phyloP scores from a whole-genome alignment of 2,329 filamentous ascomycete species.

The Penicillium nordicum region DNA sequence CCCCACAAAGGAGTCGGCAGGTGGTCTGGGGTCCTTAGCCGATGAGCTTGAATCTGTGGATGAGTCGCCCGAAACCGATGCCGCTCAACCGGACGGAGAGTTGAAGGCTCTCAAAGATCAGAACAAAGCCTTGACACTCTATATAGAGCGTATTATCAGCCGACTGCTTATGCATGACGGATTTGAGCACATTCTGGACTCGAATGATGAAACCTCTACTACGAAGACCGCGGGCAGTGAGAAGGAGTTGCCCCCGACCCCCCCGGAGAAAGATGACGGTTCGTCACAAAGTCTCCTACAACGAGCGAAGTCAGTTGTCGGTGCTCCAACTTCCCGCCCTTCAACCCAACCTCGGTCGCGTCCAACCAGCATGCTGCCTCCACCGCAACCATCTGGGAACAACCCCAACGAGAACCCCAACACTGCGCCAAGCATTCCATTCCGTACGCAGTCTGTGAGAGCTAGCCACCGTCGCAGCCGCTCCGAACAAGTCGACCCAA shows the following conservation, averaged over 20 bases:
- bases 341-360: conserved; percentile 44
- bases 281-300: conserved; percentile 51
- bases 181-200: conserved; percentile 89
- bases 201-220: conserved; percentile 49
- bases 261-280: conserved; percentile 53
- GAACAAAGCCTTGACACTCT: conserved; percentile 94
- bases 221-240: conserved; percentile 46
- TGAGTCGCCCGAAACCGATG: conserved; percentile 60
- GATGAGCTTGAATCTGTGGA: conserved; percentile 78
- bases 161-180: conserved; percentile 90
- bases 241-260: conserved; percentile 81
- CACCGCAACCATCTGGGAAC: conserved; percentile 27
- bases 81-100: conserved; percentile 68
- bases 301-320: conserved; percentile 59
- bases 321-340: conserved; percentile 38
- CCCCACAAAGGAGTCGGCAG: conserved; percentile 42
- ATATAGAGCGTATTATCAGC: conserved; percentile 99
- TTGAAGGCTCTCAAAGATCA: conserved; percentile 79
- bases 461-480: conserved; percentile 47
- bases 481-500: conserved; percentile 46
- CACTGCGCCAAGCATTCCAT: conserved; percentile 48
- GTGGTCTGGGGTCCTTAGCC: conserved; percentile 61
- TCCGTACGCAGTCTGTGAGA: conserved; percentile 43
- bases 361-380: conserved; percentile 45
- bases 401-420: conserved; percentile 47